Percentiles rank a stretch among this genome's conserved stretches.
These are phyloP conservation scores for Cladosporium cucumerinum DNA, from an alignment of 2,329 filamentous ascomycete genomes.

Conservation along the genomic window DNA sequence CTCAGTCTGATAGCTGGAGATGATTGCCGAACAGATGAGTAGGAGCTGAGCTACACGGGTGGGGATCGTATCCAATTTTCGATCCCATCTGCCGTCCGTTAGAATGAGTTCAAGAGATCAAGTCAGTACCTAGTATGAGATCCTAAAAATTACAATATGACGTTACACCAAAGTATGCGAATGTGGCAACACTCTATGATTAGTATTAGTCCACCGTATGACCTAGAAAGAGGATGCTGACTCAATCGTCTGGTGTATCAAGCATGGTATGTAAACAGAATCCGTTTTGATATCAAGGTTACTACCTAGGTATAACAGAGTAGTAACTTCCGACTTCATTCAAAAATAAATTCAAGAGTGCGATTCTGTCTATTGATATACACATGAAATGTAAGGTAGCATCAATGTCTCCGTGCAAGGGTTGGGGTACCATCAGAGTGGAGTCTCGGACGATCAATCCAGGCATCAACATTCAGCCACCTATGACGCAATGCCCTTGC, in stretches of 20 bases:
- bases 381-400: no score
- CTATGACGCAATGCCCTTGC: neutral
- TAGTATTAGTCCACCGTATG: neutral
- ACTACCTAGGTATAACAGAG: neutral
- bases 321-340: neutral
- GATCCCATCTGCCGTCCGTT: neutral
- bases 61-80: neutral
- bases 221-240: neutral
- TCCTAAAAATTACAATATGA: neutral
- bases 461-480: slow-evolving; percentile 6
- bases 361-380: neutral
- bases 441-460: neutral
- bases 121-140: neutral
- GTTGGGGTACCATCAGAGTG: neutral
- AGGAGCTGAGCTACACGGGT: neutral
- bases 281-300: neutral
- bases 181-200: neutral
- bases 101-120: neutral
- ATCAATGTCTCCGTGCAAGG: neutral
- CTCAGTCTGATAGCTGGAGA: slow-evolving; percentile 25
- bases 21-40: slow-evolving; percentile 10
- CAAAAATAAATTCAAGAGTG: neutral
- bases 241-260: neutral
- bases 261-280: neutral
- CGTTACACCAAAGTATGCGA: neutral